Evolutionary conservation across 2,329 filamentous ascomycete genomes (phyloP).

Genomic region (Fusarium goolgardi): DNA sequence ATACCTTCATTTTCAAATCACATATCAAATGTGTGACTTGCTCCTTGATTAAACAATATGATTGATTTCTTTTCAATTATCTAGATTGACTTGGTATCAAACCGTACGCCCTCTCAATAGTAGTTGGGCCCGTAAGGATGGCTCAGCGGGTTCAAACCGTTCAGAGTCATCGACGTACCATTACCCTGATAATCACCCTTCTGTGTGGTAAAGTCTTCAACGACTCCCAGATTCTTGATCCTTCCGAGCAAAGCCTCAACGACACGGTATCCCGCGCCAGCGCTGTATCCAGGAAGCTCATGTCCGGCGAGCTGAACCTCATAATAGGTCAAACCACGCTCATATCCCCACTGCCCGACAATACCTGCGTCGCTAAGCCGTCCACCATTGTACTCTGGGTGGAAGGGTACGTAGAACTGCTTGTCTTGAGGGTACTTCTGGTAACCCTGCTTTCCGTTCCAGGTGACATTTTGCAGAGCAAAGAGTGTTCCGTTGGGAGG

Average conservation of each 20-base stretch:
- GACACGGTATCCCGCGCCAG: slow-evolving; percentile 47
- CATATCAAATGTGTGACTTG: neutral
- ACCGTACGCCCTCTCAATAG: neutral
- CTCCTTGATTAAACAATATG: neutral
- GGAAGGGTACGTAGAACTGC: slow-evolving; percentile 76
- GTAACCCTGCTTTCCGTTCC: slow-evolving; percentile 78
- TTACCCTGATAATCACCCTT: slow-evolving; percentile 37
- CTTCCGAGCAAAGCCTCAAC: slow-evolving; percentile 46
- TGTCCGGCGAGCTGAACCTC: slow-evolving; percentile 74
- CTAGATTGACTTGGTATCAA: neutral
- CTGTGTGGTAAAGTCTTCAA: slow-evolving; percentile 43
- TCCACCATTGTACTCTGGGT: slow-evolving; percentile 54
- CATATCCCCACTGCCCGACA: slow-evolving; percentile 76
- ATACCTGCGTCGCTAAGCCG: slow-evolving; percentile 71
- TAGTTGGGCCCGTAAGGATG: slow-evolving; percentile 4
- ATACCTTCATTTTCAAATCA: neutral
- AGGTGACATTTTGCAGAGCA: slow-evolving; percentile 83
- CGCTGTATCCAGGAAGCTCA: slow-evolving; percentile 48
- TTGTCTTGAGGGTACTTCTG: slow-evolving; percentile 58
- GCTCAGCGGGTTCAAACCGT: slow-evolving; percentile 1
- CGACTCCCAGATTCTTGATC: slow-evolving; percentile 39
- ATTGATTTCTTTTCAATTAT: neutral
- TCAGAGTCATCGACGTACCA: neutral
- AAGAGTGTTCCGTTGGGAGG: slow-evolving; percentile 77
- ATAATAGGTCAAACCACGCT: slow-evolving; percentile 80